phyloP scores from a whole-genome alignment of 192 early-diverging fungal genomes.

The Gaertneriomyces semiglobifer region DNA sequence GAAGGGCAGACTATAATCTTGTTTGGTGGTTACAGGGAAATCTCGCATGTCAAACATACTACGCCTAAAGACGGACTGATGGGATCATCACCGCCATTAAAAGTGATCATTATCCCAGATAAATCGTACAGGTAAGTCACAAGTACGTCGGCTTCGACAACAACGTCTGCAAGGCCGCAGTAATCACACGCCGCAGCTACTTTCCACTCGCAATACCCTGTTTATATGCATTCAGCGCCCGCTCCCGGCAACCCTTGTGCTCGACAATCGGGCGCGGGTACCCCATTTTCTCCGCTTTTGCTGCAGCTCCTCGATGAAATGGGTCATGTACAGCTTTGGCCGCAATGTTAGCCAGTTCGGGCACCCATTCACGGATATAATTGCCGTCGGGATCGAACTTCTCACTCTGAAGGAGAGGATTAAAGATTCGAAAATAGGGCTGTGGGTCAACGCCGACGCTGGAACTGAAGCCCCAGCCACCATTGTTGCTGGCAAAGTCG shows the following conservation, averaged over 20 bases:
- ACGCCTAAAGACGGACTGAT: too few relatives aligned
- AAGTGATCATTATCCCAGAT: too few relatives aligned
- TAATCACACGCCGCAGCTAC: background rate
- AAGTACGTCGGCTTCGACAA: too few relatives aligned
- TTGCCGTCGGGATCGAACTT: constrained; percentile 56
- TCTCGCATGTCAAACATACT: too few relatives aligned
- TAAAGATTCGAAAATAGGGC: constrained; percentile 69
- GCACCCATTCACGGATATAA: constrained; percentile 62
- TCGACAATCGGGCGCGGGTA: constrained; percentile 68
- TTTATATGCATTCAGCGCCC: constrained; percentile 50
- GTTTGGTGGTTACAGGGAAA: too few relatives aligned
- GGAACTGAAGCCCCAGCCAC: constrained; percentile 63
- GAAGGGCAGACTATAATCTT: too few relatives aligned
- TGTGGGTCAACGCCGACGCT: constrained; percentile 65
- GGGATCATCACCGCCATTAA: too few relatives aligned
- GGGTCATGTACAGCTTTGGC: constrained; percentile 57
- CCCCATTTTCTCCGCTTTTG: constrained; percentile 42
- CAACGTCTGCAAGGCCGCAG: too few relatives aligned
- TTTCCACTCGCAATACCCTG: background rate
- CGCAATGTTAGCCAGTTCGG: constrained; percentile 49
- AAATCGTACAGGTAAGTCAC: too few relatives aligned
- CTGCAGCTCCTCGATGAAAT: constrained; percentile 25
- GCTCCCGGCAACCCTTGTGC: constrained; percentile 53
- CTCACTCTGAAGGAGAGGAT: constrained; percentile 50
- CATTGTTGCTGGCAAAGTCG: constrained; percentile 68